Base-by-base conservation (phyloP, 78 protist species). In the Monocercomonoides exilis region DNA sequence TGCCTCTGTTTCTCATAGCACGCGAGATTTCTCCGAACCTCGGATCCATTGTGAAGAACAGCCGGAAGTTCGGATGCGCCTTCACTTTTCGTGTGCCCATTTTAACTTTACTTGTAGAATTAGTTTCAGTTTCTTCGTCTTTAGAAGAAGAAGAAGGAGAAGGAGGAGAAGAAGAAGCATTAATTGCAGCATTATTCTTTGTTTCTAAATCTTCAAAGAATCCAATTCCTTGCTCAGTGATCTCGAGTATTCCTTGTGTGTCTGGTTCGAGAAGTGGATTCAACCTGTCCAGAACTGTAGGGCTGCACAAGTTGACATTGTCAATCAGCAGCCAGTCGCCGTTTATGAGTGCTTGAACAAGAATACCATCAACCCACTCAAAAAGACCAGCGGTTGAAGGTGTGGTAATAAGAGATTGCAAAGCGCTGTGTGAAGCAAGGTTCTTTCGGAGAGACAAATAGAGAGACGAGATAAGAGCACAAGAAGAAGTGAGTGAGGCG, bases 281-380 rank as follows among this genome's bases (percentile, higher is more conserved):
- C n/a, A 99, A 91, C 21, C 99, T 94, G 54, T 99, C 99, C 43
- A 99, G 90, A 38, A 98, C 99, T 0, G 99, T 91, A n/a, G 99
- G 92, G 35, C 87, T 45, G 92, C 99, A 97, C n/a, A 97, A 85
- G 91, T 96, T 96, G 21, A 89, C 99, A 79, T 95, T 93, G 87
- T 97, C 99, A 21, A 99, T 85, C 1, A 97, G 85, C 11, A 99
- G 79, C 99, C 99, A 99, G n/a, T 92, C 80, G 46, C 99, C 99
- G 0, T 43, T 32, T n/a, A 64, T 80, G 54, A 94, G 3, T 2
- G 96, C 91, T 80, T 79, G 0, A 4, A 96, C 89, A 35, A 99
- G 89, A 0, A 91, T 44, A 21, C 99, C 99, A 85, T 98, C 98
- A 0, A 93, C 82, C 99, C 99, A 99, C 92, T 91, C 97, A 80